phyloP scores from a whole-genome alignment of 139 green algal genomes.

The Pseudopediastrum boryanum region DNA sequence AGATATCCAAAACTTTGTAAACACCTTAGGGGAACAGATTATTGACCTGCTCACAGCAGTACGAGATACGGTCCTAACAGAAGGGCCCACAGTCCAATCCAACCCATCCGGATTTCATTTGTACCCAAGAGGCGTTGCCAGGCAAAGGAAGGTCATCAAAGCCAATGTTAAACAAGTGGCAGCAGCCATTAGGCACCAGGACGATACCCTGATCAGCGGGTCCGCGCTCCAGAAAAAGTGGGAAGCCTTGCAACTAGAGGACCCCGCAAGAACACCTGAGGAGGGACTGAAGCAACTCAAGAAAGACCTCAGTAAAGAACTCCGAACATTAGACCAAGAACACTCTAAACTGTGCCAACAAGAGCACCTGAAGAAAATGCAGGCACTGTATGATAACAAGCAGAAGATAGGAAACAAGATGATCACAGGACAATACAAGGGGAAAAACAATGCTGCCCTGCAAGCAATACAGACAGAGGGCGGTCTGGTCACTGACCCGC shows the following conservation, averaged over 20 bases:
- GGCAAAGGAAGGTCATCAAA: not conserved
- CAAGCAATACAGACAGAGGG: not conserved
- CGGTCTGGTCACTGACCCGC: not conserved
- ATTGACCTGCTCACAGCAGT: no score
- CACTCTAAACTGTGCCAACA: slow-evolving; percentile 6
- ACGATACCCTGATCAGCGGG: not conserved
- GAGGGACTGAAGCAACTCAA: not conserved
- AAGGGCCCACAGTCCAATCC: no score
- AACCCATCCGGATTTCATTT: no score
- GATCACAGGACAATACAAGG: not conserved
- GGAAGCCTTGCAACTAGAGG: not conserved
- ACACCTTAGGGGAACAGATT: no score
- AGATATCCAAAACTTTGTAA: no score
- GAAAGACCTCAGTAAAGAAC: not conserved
- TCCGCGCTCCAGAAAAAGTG: not conserved
- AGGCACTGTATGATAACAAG: not conserved
- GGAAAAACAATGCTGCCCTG: not conserved
- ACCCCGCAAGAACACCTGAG: not conserved
- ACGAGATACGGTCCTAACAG: no score
- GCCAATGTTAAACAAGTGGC: not conserved
- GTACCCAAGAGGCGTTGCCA: slow-evolving; percentile 1
- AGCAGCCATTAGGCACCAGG: not conserved
- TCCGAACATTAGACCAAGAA: not conserved
- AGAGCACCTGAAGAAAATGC: not conserved
- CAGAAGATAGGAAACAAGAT: not conserved